Conservation (phyloP, 176 grass and related monocot genomes). For the Oryza glaberrima region DNA sequence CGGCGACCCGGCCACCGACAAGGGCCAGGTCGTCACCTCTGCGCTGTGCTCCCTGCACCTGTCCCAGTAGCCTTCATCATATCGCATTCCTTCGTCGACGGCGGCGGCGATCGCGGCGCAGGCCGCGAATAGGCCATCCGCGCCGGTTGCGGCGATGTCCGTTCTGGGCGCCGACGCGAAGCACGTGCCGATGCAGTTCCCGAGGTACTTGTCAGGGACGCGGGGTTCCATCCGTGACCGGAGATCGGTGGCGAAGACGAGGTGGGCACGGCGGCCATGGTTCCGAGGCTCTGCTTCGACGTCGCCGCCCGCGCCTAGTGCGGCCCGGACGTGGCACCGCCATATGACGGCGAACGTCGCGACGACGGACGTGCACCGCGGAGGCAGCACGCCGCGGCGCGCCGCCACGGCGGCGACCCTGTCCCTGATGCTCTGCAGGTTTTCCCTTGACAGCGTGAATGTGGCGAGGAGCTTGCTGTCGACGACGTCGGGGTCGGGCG, state of each 20-base stretch:
- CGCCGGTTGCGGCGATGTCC: neutral
- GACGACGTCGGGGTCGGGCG: neutral
- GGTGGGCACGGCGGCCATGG: neutral
- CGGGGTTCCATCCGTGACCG: slow-evolving; percentile 20
- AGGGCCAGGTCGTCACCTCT: neutral
- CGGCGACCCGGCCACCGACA: too few relatives aligned
- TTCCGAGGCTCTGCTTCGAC: neutral
- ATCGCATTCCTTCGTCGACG: neutral
- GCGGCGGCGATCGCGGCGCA: neutral
- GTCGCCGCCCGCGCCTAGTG: too few relatives aligned
- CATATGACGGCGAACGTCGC: slow-evolving; percentile 17
- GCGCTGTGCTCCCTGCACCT: neutral
- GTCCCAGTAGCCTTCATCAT: neutral
- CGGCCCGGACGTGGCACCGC: slow-evolving; percentile 7
- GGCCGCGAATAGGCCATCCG: neutral
- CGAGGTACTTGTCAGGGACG: slow-evolving; percentile 41
- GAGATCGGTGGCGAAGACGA: slow-evolving; percentile 2
- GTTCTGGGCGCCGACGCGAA: neutral
- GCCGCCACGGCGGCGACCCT: neutral
- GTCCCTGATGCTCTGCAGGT: slow-evolving; percentile 30
- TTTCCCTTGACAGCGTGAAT: slow-evolving; percentile 17
- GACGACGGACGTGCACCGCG: slow-evolving; percentile 36
- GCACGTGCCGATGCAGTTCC: slow-evolving; percentile 41
- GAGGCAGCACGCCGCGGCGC: neutral
- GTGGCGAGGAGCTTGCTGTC: slow-evolving; percentile 3